Base-by-base conservation (phyloP, 2,329 filamentous ascomycete species). In the Curvularia spicifera region DNA sequence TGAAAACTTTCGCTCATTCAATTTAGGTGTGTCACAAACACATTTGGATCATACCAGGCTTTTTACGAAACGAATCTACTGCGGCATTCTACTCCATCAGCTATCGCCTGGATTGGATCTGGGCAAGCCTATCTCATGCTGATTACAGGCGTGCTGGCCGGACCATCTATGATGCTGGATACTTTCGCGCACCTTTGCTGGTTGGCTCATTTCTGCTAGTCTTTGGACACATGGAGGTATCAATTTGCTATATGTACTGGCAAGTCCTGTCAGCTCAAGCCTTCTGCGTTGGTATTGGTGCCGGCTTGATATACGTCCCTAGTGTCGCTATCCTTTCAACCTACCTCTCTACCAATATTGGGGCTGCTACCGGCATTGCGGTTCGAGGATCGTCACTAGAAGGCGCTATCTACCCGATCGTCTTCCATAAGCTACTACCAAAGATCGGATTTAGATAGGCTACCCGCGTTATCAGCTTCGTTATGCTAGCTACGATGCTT, bases 401-500 rank as follows among this genome's bases (percentile, higher is more conserved):
- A 42, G 81, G 82, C 35, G 76, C 84, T 28, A 77, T 84, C 53
- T 84, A 83, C 61, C 82, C 83, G 0, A 82, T 85, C 46, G 74
- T 83, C 6, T 83, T 89, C 67, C 81, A 86, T 65, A 80, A 84
- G 50, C 76, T 89, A n/a, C 78, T 86, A 8, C 83, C 84, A 0
- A 70, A 76, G 15, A 79, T 89, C 28, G 87, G 87, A 1, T 90
- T 89, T 64, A 77, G 79, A 0, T 89, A 87, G 86, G 82, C 87
- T 0, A 86, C 87, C 4, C 79, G 89, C 7, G 82, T 86, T 10
- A 79, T 90, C 1, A 89, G 83, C 0, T 89, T 91, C 66, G 81
- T 92, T 29, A 83, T 85, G 66, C 74, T 87, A 5, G 77, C 71
- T 0, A 82, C 83, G 0, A 68, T 72, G 63, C n/a, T 69, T 6